These are phyloP conservation scores for Citrus sp. DNA, from an alignment of 345 rosid genomes.

Conservation along the genomic window DNA sequence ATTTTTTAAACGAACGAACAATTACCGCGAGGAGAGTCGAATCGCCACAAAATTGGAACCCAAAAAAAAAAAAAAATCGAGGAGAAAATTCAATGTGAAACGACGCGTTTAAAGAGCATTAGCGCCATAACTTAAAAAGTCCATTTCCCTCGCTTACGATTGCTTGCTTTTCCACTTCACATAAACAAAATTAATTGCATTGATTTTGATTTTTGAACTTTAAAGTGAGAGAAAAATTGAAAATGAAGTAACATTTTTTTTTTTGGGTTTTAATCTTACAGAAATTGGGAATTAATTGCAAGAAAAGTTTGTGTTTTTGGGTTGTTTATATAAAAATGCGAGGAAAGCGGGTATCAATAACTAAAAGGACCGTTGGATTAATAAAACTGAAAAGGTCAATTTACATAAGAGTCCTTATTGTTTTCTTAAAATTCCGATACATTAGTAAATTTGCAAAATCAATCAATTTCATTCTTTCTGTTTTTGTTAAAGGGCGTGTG, in stretches of 20 bases:
- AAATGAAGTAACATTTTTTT: neutral
- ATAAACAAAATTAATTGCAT: neutral
- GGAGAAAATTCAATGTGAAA: conserved; percentile 2
- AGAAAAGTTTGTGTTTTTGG: neutral
- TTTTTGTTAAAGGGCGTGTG: too few species aligned
- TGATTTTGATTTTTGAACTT: neutral
- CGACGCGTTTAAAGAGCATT: neutral
- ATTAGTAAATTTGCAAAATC: too few species aligned
- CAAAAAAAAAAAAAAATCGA: too few species aligned
- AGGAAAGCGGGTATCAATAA: too few species aligned
- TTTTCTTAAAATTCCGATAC: too few species aligned
- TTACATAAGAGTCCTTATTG: neutral
- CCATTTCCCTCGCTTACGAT: conserved; percentile 10
- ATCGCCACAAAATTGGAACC: too few species aligned
- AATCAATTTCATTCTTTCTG: too few species aligned
- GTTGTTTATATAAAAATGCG: too few species aligned
- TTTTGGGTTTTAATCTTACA: neutral
- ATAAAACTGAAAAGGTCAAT: neutral
- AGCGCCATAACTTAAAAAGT: neutral
- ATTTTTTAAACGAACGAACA: too few species aligned
- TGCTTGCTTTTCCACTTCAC: conserved; percentile 26
- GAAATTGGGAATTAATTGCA: neutral
- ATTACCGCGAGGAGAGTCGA: too few species aligned
- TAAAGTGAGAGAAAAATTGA: neutral
- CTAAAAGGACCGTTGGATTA: too few species aligned